Evolutionary conservation across 2,329 filamentous ascomycete genomes (phyloP).

Genomic region (Fusarium pininemorale): DNA sequence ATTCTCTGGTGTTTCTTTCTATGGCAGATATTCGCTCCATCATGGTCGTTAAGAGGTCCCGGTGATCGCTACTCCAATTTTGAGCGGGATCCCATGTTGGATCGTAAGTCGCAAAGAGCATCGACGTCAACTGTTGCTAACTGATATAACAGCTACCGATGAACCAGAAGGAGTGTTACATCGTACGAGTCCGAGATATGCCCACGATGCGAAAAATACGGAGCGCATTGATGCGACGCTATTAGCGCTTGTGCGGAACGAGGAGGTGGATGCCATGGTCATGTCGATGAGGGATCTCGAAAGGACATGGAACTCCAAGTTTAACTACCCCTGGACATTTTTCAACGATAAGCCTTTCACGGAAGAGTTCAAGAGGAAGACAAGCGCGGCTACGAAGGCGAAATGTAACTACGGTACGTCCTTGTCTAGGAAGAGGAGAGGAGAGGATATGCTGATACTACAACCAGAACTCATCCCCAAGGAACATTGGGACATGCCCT

Average conservation of each 20-base stretch:
- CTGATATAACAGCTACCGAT: slow-evolving; percentile 69
- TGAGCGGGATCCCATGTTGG: slow-evolving; percentile 84
- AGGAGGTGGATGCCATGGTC: slow-evolving; percentile 85
- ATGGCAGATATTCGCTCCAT: slow-evolving; percentile 75
- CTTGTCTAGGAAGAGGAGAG: not conserved
- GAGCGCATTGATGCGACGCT: slow-evolving; percentile 93
- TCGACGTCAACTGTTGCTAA: slow-evolving; percentile 17
- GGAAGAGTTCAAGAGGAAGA: slow-evolving; percentile 89
- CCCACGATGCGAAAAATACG: slow-evolving; percentile 76
- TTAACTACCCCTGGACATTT: slow-evolving; percentile 99
- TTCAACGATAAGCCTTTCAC: slow-evolving; percentile 97
- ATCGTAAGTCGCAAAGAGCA: slow-evolving; percentile 68
- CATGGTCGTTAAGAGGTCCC: slow-evolving; percentile 55
- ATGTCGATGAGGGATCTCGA: slow-evolving; percentile 92
- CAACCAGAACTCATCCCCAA: slow-evolving; percentile 82
- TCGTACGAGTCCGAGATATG: slow-evolving; percentile 80
- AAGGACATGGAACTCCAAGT: slow-evolving; percentile 96
- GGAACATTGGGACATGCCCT: slow-evolving; percentile 91
- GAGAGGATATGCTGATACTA: not conserved
- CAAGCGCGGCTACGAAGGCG: slow-evolving; percentile 84
- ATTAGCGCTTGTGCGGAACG: slow-evolving; percentile 89
- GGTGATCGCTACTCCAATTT: slow-evolving; percentile 63
- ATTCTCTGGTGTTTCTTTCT: slow-evolving; percentile 82
- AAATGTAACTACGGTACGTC: slow-evolving; percentile 81
- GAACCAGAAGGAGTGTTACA: slow-evolving; percentile 83